phyloP scores from a whole-genome alignment of 1,284 basidiomycete species.

The Omphalotus olearius region DNA sequence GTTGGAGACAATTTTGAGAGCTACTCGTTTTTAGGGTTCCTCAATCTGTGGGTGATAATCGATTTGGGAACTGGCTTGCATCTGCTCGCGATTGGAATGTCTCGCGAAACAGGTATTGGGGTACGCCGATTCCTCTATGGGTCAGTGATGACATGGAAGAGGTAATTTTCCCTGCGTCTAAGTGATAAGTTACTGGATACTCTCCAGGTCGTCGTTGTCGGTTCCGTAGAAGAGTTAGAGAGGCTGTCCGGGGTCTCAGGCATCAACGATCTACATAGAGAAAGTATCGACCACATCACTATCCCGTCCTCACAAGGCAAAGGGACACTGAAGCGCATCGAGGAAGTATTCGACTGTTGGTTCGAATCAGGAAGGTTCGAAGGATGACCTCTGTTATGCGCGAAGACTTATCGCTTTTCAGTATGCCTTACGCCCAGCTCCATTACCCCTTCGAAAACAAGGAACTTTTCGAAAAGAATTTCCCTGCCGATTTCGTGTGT shows the following conservation, averaged over 20 bases:
- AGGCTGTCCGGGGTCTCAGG: constrained; percentile 81
- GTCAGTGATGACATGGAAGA: constrained; percentile 92
- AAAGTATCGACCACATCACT: constrained; percentile 94
- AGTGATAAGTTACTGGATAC: constrained; percentile 1
- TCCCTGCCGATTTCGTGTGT: constrained; percentile 97
- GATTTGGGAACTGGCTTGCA: constrained; percentile 96
- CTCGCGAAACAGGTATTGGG: constrained; percentile 99
- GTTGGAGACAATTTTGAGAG: neutral
- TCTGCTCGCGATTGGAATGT: constrained; percentile 99
- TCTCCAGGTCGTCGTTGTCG: constrained; percentile 76
- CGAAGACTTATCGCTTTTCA: constrained; percentile 27
- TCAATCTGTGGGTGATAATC: constrained; percentile 82
- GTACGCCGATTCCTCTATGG: constrained; percentile 97
- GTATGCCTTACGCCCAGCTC: constrained; percentile 98
- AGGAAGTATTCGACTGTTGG: constrained; percentile 99
- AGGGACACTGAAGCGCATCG: constrained; percentile 82
- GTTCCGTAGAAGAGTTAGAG: constrained; percentile 89
- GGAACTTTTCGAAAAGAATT: constrained; percentile 79
- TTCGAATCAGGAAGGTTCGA: constrained; percentile 95
- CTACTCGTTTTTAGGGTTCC: constrained; percentile 67
- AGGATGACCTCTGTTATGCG: constrained; percentile 1
- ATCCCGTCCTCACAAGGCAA: constrained; percentile 93
- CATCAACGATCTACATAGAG: constrained; percentile 92
- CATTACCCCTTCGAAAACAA: constrained; percentile 99
- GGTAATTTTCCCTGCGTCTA: constrained; percentile 35